Evolutionary conservation across 2,329 filamentous ascomycete genomes (phyloP).

Genomic region (Sporothrix mexicana): DNA sequence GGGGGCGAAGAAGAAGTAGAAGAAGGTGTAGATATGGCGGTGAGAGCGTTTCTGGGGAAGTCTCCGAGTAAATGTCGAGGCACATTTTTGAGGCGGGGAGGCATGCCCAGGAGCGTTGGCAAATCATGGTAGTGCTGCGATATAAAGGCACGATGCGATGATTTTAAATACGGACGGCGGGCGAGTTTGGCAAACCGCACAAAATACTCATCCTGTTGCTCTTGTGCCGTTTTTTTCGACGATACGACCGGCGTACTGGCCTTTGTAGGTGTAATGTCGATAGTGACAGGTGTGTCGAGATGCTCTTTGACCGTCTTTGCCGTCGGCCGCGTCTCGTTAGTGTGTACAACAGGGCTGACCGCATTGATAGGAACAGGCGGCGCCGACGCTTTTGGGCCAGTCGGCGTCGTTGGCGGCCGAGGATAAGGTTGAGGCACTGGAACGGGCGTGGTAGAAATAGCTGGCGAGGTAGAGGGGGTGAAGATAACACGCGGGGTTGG

Average conservation of each 20-base stretch:
- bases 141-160: conserved; percentile 36
- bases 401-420: background rate
- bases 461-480: too few relatives aligned
- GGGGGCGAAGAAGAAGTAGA: background rate
- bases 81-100: background rate
- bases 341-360: background rate
- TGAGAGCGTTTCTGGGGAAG: too few relatives aligned
- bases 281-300: background rate
- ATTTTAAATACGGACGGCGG: conserved; percentile 41
- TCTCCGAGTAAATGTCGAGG: too few relatives aligned
- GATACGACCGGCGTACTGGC: background rate
- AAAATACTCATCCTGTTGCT: background rate
- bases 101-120: background rate
- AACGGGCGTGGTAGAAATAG: too few relatives aligned
- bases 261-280: conserved; percentile 5
- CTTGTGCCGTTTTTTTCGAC: background rate
- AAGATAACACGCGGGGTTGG: too few relatives aligned
- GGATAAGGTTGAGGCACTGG: too few relatives aligned
- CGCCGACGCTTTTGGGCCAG: background rate
- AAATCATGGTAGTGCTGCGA: conserved; percentile 36
- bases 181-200: conserved; percentile 6
- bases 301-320: background rate
- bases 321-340: background rate
- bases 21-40: background rate
- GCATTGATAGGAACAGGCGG: background rate